Conservation (phyloP, 1,139 yeast species). For the Scheffersomyces titani region DNA sequence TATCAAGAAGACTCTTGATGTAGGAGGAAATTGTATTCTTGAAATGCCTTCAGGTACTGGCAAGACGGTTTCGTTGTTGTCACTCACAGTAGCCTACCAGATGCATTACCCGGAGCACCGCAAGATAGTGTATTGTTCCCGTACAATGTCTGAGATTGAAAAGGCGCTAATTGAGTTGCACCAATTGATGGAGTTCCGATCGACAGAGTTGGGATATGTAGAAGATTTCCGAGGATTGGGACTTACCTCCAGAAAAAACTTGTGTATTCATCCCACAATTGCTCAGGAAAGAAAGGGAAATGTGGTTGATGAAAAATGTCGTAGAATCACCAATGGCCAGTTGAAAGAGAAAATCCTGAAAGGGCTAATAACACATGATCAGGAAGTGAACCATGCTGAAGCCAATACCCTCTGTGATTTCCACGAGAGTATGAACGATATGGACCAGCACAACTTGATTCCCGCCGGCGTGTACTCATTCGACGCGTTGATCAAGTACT, state of each 20-base stretch:
- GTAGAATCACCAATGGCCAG: slow-evolving; percentile 92
- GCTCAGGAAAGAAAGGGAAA: slow-evolving; percentile 89
- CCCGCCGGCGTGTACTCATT: slow-evolving; percentile 96
- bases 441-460: slow-evolving; percentile 83
- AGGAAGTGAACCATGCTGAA: slow-evolving; percentile 43
- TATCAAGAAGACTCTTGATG: slow-evolving; percentile 88
- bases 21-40: slow-evolving; percentile 94
- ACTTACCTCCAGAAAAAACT: slow-evolving; percentile 87
- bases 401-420: slow-evolving; percentile 61
- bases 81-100: slow-evolving; percentile 92
- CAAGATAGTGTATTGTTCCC: slow-evolving; percentile 93
- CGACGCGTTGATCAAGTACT: slow-evolving; percentile 74
- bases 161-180: slow-evolving; percentile 94
- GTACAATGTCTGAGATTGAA: slow-evolving; percentile 99
- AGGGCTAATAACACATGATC: slow-evolving; percentile 56
- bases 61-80: slow-evolving; percentile 86
- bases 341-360: slow-evolving; percentile 65
- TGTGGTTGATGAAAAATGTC: slow-evolving; percentile 93
- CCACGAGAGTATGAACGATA: slow-evolving; percentile 84
- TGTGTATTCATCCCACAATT: slow-evolving; percentile 88
- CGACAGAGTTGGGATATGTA: slow-evolving; percentile 76
- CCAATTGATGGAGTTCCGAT: slow-evolving; percentile 81
- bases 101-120: slow-evolving; percentile 94
- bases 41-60: slow-evolving; percentile 99
- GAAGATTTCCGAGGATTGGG: slow-evolving; percentile 95